These are phyloP conservation scores for Chrysosporium queenslandicum DNA, from an alignment of 2,329 filamentous ascomycete species.

Conservation along the genomic window DNA sequence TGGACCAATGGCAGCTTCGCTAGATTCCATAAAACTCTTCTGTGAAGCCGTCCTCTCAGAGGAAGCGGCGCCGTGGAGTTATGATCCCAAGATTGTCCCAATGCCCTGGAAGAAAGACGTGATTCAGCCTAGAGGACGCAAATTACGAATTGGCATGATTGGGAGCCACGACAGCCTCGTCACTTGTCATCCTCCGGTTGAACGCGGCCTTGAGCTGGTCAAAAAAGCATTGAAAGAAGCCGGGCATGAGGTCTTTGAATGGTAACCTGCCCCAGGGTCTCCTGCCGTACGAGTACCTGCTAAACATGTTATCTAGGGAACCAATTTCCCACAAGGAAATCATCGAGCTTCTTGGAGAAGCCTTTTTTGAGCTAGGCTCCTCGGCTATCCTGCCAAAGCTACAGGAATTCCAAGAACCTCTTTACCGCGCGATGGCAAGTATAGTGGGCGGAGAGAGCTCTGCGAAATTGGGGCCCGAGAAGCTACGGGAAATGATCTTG, in stretches of 20 bases:
- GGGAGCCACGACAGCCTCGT: slow-evolving; percentile 29
- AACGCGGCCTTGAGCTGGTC: slow-evolving; percentile 28
- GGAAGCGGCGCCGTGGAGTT: slow-evolving; percentile 28
- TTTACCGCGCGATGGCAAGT: slow-evolving; percentile 18
- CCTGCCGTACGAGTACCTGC: background rate
- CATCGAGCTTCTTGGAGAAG: slow-evolving; percentile 20
- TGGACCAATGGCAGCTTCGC: slow-evolving; percentile 31
- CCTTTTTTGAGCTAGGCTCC: slow-evolving; percentile 28
- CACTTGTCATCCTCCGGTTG: slow-evolving; percentile 32
- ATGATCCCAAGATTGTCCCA: slow-evolving; percentile 32
- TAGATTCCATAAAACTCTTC: slow-evolving; percentile 29
- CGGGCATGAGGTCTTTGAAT: slow-evolving; percentile 32
- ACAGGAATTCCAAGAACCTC: slow-evolving; percentile 22
- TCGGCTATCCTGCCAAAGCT: slow-evolving; percentile 27
- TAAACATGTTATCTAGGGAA: slow-evolving; percentile 18
- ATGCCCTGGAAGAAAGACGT: slow-evolving; percentile 31
- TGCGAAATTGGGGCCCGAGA: slow-evolving; percentile 20
- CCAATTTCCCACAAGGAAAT: slow-evolving; percentile 28
- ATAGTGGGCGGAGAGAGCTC: background rate
- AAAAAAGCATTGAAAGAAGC: slow-evolving; percentile 27
- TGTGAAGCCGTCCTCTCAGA: slow-evolving; percentile 30
- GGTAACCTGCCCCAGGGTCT: slow-evolving; percentile 15
- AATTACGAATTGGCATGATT: slow-evolving; percentile 32
- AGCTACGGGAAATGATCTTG: slow-evolving; percentile 24
- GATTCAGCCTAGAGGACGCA: slow-evolving; percentile 28